Evolutionary conservation across 805 yeast genomes (phyloP), one percentile per base, ranked within the genome.

Genomic region (Nakazawaea wickerhamii): DNA sequence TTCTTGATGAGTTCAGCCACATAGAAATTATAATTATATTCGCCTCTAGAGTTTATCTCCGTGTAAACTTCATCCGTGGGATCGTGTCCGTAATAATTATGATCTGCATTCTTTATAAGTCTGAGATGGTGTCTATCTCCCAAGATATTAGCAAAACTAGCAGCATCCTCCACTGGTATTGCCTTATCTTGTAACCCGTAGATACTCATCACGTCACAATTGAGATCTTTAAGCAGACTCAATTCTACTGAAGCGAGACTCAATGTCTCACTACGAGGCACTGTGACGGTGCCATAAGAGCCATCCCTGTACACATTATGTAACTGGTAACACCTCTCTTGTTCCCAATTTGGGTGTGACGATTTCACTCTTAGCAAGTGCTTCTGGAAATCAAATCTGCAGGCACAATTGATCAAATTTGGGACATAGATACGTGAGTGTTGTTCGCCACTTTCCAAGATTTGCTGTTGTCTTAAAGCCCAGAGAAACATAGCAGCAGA

Each of bases 401-500:
- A 84, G 1, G 88, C 74, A 57, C 87, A 78, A 50, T 86, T 86
- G 53, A 88, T 65, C 50, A 90, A 55, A 44, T 71, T 71, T 1
- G 90, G 89, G 2, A 84, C 76, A n/a, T 66, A 52, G 9, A 65
- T 60, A 13, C 67, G 8, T 21, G 38, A 72, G 6, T 55, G 48
- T 3, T 64, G 49, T 8, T 59, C 52, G 3, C 55, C 61, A 30
- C 51, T 43, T 2, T 59, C 60, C 11, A 60, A 43, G 20, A 66
- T 61, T 10, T 48, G 33, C 46, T 72, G 70, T 44, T 74, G 75
- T 30, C 60, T 44, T 26, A 75, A 46, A 3, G 82, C 81, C 84
- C 90, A 90, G 43, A 74, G 64, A 53, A 86, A 80, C 80, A 81
- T 77, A 4, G 90, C 81, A 21, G 84, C 72, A 4, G 77, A 70